Base-by-base conservation (phyloP, 192 early-diverging fungal species). In the Linnemannia elongata region DNA sequence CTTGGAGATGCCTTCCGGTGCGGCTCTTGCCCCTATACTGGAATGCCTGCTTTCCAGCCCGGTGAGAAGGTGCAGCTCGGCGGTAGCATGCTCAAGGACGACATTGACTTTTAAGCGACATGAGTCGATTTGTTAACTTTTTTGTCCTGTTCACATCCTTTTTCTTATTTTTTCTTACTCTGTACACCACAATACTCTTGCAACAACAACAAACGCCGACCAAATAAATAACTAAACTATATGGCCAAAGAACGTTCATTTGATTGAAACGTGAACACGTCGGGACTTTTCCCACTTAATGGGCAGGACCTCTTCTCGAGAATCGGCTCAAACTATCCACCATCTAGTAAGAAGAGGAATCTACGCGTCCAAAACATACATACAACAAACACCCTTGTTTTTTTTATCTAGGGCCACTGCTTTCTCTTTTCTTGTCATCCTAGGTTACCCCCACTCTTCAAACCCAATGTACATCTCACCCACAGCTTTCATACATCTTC, bases 1-100 rank as follows among this genome's bases (percentile, higher is more conserved):
- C 90, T 99, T 13, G 98, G 98, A 41, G 98, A 99, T 91, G 98
- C 98, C 1, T 99, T 99, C 93, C 93, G 98, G 42, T 99, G 98
- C 90, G 91, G 94, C 41, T 95, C 94, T 38, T 99, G 98, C 89
- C 98, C 98, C 47, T 99, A 98, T 80, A 88, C 97, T 44, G 98
- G 98, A 38, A 97, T 98, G 96, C 98, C 98, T 38, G 95, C 97
- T 17, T 99, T 99, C 90, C 93, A 96, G 82, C 96, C 97, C 3
- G 98, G 98, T 42, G 97, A 99, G 82, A 96, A 97, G 88, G 94
- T 99, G 70, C 90, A 92, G 17, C 91, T 99, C 33, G 95, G 93
- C 38, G 98, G 98, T n/a, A 92, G 91, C 77, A 87, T 94, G 84
- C 85, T 94, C 79, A 90, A 92, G 66, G 94, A 95, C 76, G 94